phyloP scores from a whole-genome alignment of 768 basidiomycete genomes.

The Auricularia cornea region DNA sequence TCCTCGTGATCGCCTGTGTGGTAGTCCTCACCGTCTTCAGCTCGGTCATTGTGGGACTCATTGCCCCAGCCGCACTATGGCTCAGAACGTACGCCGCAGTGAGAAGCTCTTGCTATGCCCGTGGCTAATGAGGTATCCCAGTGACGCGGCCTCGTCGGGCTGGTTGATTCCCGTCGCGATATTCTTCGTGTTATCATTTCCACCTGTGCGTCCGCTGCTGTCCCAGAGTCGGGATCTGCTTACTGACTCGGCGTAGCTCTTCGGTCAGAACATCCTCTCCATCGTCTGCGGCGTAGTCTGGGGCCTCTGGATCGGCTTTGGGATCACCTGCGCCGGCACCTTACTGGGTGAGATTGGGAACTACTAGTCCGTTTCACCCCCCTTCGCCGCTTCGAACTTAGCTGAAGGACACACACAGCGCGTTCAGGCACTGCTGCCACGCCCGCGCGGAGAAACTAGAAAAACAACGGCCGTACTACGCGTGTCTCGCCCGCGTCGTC shows the following conservation, averaged over 20 bases:
- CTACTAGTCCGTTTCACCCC: slow-evolving; percentile 58
- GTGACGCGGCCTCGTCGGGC: slow-evolving; percentile 27
- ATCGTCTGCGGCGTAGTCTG: slow-evolving; percentile 85
- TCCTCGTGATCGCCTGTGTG: not conserved
- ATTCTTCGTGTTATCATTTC: slow-evolving; percentile 78
- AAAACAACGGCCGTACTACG: slow-evolving; percentile 35
- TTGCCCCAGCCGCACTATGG: not conserved
- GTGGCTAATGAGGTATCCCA: not conserved
- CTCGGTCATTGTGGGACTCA: not conserved
- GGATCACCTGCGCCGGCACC: slow-evolving; percentile 53
- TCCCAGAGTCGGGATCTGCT: not conserved
- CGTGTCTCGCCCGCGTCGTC: slow-evolving; percentile 48
- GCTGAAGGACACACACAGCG: slow-evolving; percentile 33
- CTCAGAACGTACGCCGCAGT: not conserved
- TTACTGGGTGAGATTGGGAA: slow-evolving; percentile 82
- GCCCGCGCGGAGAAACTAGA: slow-evolving; percentile 62
- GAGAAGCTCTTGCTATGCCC: not conserved
- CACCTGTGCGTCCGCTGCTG: slow-evolving; percentile 45
- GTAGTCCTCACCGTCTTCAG: not conserved
- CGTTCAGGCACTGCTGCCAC: slow-evolving; percentile 74
- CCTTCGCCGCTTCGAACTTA: slow-evolving; percentile 13
- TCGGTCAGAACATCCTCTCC: slow-evolving; percentile 88
- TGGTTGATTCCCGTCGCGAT: slow-evolving; percentile 76
- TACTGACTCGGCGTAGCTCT: slow-evolving; percentile 40
- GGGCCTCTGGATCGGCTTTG: slow-evolving; percentile 84